Conservation (phyloP, 2,329 filamentous ascomycete species). For the Fusarium sterilihyphosum region DNA sequence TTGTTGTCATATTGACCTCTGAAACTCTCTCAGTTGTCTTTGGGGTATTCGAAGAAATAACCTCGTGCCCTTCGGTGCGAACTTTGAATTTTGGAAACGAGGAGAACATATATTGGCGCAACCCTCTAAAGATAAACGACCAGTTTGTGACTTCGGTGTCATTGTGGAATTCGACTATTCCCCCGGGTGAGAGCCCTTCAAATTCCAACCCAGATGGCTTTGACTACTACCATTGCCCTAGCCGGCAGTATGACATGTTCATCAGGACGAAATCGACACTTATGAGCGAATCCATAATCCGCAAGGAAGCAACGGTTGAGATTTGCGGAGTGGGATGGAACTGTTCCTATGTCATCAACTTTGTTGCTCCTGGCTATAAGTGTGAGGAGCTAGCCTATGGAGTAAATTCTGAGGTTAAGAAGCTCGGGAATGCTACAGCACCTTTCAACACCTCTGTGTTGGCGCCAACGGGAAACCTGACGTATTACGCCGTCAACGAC, state of each 20-base stretch:
- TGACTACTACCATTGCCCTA: too few relatives aligned
- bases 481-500: neutral
- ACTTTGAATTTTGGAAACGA: neutral
- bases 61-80: accelerated
- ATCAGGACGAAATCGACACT: neutral
- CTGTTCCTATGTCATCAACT: neutral
- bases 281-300: accelerated
- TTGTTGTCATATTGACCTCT: neutral
- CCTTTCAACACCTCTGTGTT: constrained; percentile 2
- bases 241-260: too few relatives aligned
- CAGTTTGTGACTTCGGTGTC: neutral
- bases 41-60: accelerated
- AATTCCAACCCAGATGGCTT: neutral
- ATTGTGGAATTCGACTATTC: neutral
- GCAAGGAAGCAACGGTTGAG: neutral
- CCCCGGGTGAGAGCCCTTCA: neutral
- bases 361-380: constrained; percentile 17
- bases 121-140: neutral
- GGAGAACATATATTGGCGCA: accelerated
- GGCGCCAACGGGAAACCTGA: neutral
- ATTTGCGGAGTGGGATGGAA: constrained; percentile 1
- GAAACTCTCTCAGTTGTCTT: accelerated
- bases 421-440: neutral
- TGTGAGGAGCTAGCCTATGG: constrained; percentile 7
- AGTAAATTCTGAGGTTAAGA: accelerated